Evolutionary conservation across 2,329 filamentous ascomycete species (phyloP), one percentile per base, ranked within the genome.

Genomic region (Aureobasidium sp.): DNA sequence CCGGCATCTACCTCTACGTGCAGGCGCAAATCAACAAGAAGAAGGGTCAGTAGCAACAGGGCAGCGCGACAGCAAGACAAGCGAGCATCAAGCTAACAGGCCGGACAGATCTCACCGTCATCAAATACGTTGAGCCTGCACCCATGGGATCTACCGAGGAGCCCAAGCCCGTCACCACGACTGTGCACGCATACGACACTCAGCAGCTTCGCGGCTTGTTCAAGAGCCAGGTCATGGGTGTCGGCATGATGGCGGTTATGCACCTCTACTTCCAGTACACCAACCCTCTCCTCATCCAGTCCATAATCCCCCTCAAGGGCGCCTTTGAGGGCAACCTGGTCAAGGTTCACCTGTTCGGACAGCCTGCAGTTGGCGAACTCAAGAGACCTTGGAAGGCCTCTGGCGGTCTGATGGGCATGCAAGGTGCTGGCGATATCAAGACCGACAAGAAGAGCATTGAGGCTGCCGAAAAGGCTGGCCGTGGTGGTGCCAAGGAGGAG

Each of bases 191-290:
- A 72, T 99, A 99, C 83, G 94, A 99, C 77, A 82, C 86, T 71
- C 80, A 84, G 70, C 93, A 97, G 81, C 84, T 97, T 74, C 89
- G 89, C 79, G 81, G 84, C 67, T 83, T 91, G 68, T 90, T 93
- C 84, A 94, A 94, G 77, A 84, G 87, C 67, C 93, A 97, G 81
- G 79, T 95, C 71, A 97, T 96, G 90, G 94, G 94, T 64, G 82
- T 99, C 63, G 92, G 84, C 76, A 99, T 99, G 92, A 97, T 99
- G 93, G 86, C 78, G 65, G 90, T 97, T 73, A 97, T 99, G 93
- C 94, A 99, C 81, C 68, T 99, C 65, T 99, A 97, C 87, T 89
- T 99, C 84, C 92, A 97, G 78, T 99, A 97, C 87, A 97, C 92
- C 81, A 99, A 97, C 86, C 94, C 94, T 45, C 89, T 99, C 57